Evolutionary conservation across 164 flowering plant genomes (phyloP), one percentile per base, ranked within the genome.

Genomic region (Nelumbo lutea): DNA sequence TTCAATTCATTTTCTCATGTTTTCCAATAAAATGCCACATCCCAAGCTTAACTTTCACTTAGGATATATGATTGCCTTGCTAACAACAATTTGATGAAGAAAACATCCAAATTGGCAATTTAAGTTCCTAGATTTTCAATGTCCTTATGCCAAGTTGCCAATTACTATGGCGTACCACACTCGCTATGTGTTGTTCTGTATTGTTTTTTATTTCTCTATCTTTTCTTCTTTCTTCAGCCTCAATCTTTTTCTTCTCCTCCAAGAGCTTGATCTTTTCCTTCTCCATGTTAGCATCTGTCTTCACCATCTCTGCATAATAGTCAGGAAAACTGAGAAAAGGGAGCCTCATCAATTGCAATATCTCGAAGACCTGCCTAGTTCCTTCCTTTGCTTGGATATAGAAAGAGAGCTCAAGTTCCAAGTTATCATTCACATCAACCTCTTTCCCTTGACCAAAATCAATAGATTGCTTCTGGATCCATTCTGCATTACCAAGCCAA

Each of bases 241-340:
- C 98, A 3, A 86, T 79, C 79, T 65, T 73, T 27, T 27, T 27
- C 27, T 27, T 27, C 27, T 27, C 27, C 27, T 27, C 27, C 27
- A 27, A 27, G 59, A 91, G 91, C 60, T 82, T 77, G 39, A 88
- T 76, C 82, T 86, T 91, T 56, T 91, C 84, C 75, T 87, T 93
- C 80, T 69, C 88, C 97, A 91, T 90, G 81, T 93, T 97, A 10
- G 79, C 0, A 80, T 93, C 97, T 3, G 90, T 70, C 79, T 93
- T 93, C 72, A 87, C 97, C 98, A 93, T 93, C 81, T 91, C 96
- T 0, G 97, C 97, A 72, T 93, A 89, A 62, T 93, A 93, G 72
- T 93, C 98, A 2, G 86, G 50, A 9, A 97, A 97, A 80, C 97
- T 85, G 15, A 91, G 89, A 60, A 91, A 91, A 44, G 98, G 98